A percentile compares a stretch with the other conserved stretches of the same genome.
These are phyloP conservation scores for Platanus orientalis DNA, from an alignment of 164 flowering plant genomes.

Conservation along the genomic window DNA sequence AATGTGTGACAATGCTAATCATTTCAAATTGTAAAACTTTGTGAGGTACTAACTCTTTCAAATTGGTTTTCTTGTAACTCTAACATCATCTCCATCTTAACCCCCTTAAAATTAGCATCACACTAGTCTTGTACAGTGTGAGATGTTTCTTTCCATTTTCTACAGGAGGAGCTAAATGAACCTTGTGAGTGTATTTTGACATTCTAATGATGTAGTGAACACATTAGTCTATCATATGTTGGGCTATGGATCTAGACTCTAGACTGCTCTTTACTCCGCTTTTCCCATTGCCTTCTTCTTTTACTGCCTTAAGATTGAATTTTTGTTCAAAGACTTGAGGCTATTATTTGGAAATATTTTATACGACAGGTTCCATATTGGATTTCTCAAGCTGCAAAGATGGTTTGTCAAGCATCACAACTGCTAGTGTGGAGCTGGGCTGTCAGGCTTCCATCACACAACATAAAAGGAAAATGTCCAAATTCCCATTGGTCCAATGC, in stretches of 20 bases:
- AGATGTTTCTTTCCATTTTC: background rate
- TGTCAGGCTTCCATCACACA: constrained; percentile 3
- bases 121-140: background rate
- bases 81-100: background rate
- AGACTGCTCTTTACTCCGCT: background rate
- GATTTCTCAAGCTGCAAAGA: constrained; percentile 21
- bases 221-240: too few species aligned
- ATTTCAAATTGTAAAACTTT: too few species aligned
- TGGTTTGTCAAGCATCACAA: constrained; percentile 18
- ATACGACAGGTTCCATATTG: constrained; percentile 15
- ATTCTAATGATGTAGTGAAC: background rate
- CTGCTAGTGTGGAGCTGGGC: constrained; percentile 15
- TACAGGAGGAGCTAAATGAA: background rate
- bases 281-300: background rate
- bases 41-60: background rate
- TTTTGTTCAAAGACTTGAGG: constrained; percentile 1
- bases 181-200: background rate
- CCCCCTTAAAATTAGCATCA: background rate
- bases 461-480: constrained; percentile 2
- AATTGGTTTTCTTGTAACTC: background rate
- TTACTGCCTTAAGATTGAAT: background rate
- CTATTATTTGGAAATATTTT: background rate
- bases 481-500: constrained; percentile 17
- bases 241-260: too few species aligned
- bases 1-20: too few species aligned